Conservation (phyloP, 495 filamentous ascomycete species). For the Talaromyces thailandensis region DNA sequence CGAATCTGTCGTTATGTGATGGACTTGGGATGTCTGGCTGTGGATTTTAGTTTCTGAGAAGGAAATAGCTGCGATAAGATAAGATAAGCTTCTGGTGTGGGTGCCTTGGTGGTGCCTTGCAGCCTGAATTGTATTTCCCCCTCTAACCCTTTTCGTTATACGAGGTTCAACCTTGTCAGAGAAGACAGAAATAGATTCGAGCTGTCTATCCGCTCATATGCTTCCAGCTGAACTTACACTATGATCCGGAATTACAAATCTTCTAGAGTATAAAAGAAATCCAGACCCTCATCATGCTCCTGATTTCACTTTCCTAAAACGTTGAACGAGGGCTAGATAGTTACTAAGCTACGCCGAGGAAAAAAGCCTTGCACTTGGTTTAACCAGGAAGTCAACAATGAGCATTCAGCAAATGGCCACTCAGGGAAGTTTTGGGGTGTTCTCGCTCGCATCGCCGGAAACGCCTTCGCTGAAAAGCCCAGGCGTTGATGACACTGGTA, state of each 20-base stretch:
- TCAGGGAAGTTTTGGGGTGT: background rate
- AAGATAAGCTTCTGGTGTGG: background rate
- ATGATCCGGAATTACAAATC: background rate
- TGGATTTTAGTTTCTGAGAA: background rate
- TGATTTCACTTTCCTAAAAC: background rate
- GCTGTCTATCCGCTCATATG: no score
- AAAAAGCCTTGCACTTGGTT: background rate
- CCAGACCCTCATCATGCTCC: no score
- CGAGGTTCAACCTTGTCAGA: no score
- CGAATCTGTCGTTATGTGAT: background rate
- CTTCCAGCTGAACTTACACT: background rate
- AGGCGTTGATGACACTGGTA: background rate
- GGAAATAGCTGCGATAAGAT: background rate
- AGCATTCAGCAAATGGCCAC: background rate
- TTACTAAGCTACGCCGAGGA: background rate
- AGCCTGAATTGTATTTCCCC: background rate
- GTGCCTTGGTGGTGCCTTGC: background rate
- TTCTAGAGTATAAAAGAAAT: background rate
- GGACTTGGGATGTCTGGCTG: background rate
- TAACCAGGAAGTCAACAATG: background rate
- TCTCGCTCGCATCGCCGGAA: background rate
- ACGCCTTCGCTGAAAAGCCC: background rate
- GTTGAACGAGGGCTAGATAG: background rate
- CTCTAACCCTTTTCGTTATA: no score
- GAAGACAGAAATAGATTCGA: no score